Evolutionary conservation across 2,329 filamentous ascomycete genomes (phyloP), one percentile per base, ranked within the genome.

Genomic region (Monosporascus sp.): DNA sequence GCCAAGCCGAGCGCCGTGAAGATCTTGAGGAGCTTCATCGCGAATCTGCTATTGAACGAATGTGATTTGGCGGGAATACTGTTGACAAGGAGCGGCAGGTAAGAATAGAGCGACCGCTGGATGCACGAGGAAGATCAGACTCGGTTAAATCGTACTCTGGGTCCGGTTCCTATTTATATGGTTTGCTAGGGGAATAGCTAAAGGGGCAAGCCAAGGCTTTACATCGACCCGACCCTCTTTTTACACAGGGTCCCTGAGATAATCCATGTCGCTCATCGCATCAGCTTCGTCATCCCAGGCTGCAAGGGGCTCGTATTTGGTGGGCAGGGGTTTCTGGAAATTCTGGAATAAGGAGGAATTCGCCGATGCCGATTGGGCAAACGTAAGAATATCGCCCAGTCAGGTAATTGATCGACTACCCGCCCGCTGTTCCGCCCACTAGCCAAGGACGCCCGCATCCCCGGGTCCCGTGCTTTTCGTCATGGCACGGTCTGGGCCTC

Each of bases 21-120:
- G n/a, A 41, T 24, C 20, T 44, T 50, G 51, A 47, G 51, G 37
- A 60, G 47, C 22, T 60, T 55, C 62, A 63, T 64, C 35, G 45
- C 55, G 47, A 35, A 20, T 20, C 49, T 48, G 25, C 18, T 18
- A 44, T 22, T 20, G 4, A 35, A 35, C 9, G 31, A 35, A 35
- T 35, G 31, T 35, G 31, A 14, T 35, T 35, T 35, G 11, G 9
- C 31, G 31, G 31, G 31, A 35, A 14, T 35, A 5, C 14, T 35
- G 11, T 35, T 35, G 37, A 18, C 37, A 39, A 39, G 17, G 6
- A 39, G 37, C 15, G 5, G n/a, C 37, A 39, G 17, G 6, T 18
- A 8, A 20, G 39, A 39, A 43, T 9, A 43, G 39, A 14, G 39
- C 22, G 31, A 35, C 11, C 31, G 31, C 31, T 35, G 31, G 31